Base-by-base conservation (phyloP, 2,329 filamentous ascomycete genomes). In the Beauveria brongniartii region DNA sequence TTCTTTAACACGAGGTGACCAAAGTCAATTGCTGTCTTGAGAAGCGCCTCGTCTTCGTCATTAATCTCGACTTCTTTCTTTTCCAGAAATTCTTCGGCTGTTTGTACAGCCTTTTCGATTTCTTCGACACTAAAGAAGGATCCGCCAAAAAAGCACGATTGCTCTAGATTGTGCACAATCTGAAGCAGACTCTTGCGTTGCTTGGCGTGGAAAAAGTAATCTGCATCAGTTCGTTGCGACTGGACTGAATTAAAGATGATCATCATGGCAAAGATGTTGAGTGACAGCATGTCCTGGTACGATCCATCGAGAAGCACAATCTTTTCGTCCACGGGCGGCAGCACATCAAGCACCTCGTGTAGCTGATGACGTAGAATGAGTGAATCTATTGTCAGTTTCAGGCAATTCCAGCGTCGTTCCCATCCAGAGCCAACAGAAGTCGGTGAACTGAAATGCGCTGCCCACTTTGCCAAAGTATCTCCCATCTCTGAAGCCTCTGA, bases 171-270 rank as follows among this genome's bases (percentile, higher is more conserved):
- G 60, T 81, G 82, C 5, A 96, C 87, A 2, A 96, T 77, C 58
- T 84, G 78, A 28, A 86, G 75, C 14, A 96, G 76, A 44, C 81
- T 80, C 64, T 85, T 87, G 34, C 82, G 77, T 67, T 92, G 92
- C 14, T 82, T 85, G 0, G 84, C 82, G 67, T 96, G 89, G 67
- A 97, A 97, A 64, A 97, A 88, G 69, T 96, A 97, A 70, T 97
- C 92, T 60, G 83, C 79, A 67, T 93, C 93, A 0, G 82, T 85
- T 12, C 92, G 80, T 69, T 97, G 90, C 5, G 92, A 96, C 26
- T 92, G 92, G 1, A 97, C 86, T 0, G 91, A 86, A 69, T 97
- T 97, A 65, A 91, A 87, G 2, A 90, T 87, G 52, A 97, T 84
- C 69, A 91, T 86, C 74, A 94, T 89, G 0, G 90, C 83, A 69